These are phyloP conservation scores for Microsporum ferrugineum DNA, from an alignment of 2,329 filamentous ascomycete genomes.

Conservation along the genomic window DNA sequence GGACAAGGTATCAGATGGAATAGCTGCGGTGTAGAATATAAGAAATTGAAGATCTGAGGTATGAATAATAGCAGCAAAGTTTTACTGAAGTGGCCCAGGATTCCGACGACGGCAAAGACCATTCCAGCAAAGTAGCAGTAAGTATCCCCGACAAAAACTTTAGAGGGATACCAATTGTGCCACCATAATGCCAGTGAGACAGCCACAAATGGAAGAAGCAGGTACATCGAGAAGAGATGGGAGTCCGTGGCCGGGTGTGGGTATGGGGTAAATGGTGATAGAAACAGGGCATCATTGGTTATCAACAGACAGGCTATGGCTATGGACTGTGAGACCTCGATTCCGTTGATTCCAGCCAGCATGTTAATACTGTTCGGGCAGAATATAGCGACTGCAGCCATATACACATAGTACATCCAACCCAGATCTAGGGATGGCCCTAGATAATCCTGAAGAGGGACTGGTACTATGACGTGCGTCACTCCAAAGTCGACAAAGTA, in stretches of 20 bases:
- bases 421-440: constrained; percentile 77
- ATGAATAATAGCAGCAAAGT: constrained; percentile 82
- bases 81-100: constrained; percentile 96
- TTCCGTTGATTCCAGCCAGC: constrained; percentile 96
- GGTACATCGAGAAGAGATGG: constrained; percentile 89
- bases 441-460: constrained; percentile 71
- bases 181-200: constrained; percentile 74
- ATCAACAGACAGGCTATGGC: constrained; percentile 76
- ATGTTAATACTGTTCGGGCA: constrained; percentile 99
- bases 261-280: constrained; percentile 60
- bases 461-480: constrained; percentile 84
- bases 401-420: constrained; percentile 84
- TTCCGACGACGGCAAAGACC: constrained; percentile 95
- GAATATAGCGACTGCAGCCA: constrained; percentile 93
- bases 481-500: constrained; percentile 99
- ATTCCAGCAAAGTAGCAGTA: constrained; percentile 99
- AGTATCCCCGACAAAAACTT: constrained; percentile 93
- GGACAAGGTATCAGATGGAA: constrained; percentile 86
- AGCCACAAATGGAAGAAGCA: constrained; percentile 85
- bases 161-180: constrained; percentile 94
- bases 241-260: constrained; percentile 91
- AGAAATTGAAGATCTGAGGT: constrained; percentile 92
- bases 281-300: constrained; percentile 79
- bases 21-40: constrained; percentile 85
- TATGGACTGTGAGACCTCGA: constrained; percentile 89